Evolutionary conservation across 345 rosid genomes (phyloP), one percentile per base, ranked within the genome.

Genomic region (Eutrema heterophyllum): DNA sequence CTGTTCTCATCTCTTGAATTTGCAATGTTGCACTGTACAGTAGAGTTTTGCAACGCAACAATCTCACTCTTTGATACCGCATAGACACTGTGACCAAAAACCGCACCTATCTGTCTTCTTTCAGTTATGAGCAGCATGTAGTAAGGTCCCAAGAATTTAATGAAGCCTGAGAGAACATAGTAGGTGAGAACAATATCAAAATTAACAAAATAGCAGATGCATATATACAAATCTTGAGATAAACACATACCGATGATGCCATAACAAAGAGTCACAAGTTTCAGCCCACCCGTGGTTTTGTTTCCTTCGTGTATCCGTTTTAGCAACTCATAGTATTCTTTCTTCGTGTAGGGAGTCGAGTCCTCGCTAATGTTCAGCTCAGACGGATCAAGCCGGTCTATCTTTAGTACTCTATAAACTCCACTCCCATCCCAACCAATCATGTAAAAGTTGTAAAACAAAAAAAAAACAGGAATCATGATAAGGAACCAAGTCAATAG

Each of bases 281-380:
- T 88, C 12, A 93, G 83, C 30, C 98, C 98, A 21, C 98, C 94
- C 0, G 94, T 93, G 33, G 91, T 71, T 53, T 63, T 83, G 81
- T 91, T 93, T 50, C 98, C 98, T 78, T 91, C 92, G 14, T 91
- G 87, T 79, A 93, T 85, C 65, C 93, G 90, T 75, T 85, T 86
- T 64, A 91, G 72, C 76, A 93, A 60, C 61, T 91, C 94, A 15
- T 80, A 85, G 66, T 92, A 89, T 77, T 93, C 89, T 9, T 76
- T 53, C 76, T 89, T 89, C 0, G 90, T 70, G 48, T 89, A 93
- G 0, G 74, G 78, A 46, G 96, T 85, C 49, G 90, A 77, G 80
- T 88, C 98, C 81, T 93, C 96, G 2, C 48, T 63, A 24, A 54
- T 27, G 9, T 81, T 89, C 40, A 93, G 83, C 81, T 89, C 92